Conservation (phyloP, 2,329 filamentous ascomycete species). For the Cladosporium colombiae region DNA sequence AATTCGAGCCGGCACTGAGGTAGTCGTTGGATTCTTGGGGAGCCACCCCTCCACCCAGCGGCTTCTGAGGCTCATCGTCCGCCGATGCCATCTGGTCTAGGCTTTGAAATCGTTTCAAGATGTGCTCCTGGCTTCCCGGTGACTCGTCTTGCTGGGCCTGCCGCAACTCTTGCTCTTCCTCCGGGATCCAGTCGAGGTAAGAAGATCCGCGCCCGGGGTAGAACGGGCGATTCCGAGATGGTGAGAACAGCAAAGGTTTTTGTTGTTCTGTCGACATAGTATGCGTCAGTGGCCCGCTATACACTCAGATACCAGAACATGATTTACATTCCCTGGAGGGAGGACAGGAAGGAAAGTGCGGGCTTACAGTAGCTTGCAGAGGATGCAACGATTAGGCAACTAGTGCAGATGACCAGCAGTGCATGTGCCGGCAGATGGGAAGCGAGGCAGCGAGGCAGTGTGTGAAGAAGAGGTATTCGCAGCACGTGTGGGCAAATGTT, state of each 20-base stretch:
- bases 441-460: neutral
- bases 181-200: slow-evolving; percentile 27
- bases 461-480: neutral
- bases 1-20: slow-evolving; percentile 42
- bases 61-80: slow-evolving; percentile 32
- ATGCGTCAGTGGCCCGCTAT: neutral
- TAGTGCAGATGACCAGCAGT: slow-evolving; percentile 10
- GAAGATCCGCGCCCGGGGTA: slow-evolving; percentile 31
- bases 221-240: slow-evolving; percentile 27
- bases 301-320: too few species aligned
- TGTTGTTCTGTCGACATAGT: neutral
- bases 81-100: slow-evolving; percentile 35
- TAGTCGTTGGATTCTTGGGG: slow-evolving; percentile 32
- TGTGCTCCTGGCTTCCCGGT: slow-evolving; percentile 12
- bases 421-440: neutral
- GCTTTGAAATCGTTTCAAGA: slow-evolving; percentile 19
- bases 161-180: slow-evolving; percentile 2
- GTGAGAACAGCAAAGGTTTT: neutral
- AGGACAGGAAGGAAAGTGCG: neutral
- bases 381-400: neutral
- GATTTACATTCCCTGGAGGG: too few species aligned
- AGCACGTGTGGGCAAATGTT: slow-evolving; percentile 12
- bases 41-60: slow-evolving; percentile 17
- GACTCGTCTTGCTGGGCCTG: neutral
- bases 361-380: slow-evolving; percentile 4